These are phyloP conservation scores for Xylaria sp. DNA, from an alignment of 2,329 filamentous ascomycete genomes.

Conservation along the genomic window DNA sequence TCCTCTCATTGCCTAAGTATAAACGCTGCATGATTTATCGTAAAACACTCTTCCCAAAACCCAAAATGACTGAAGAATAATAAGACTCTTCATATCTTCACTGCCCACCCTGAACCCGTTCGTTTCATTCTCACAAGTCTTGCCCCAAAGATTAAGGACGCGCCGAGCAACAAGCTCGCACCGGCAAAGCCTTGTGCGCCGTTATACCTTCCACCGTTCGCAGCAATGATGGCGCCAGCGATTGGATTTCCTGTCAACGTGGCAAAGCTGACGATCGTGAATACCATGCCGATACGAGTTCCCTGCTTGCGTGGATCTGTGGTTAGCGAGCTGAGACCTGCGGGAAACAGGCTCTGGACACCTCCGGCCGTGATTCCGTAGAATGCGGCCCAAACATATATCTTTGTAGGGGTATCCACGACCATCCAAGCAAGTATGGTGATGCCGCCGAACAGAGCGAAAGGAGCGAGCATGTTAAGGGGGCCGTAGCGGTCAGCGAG, in stretches of 20 bases:
- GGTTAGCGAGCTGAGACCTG: constrained; percentile 66
- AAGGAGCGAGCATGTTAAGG: constrained; percentile 69
- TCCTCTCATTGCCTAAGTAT: not conserved
- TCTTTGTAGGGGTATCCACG: constrained; percentile 59
- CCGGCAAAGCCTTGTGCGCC: constrained; percentile 64
- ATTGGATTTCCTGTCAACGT: constrained; percentile 65
- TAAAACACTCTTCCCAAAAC: constrained; percentile 1
- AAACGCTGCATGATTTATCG: not conserved
- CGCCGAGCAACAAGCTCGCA: constrained; percentile 56
- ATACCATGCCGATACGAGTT: constrained; percentile 68
- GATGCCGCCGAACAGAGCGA: constrained; percentile 54
- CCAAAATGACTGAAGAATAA: not conserved
- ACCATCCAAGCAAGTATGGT: constrained; percentile 68
- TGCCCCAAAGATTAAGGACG: constrained; percentile 54
- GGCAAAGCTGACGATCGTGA: constrained; percentile 66
- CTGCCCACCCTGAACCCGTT: constrained; percentile 53
- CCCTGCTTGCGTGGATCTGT: constrained; percentile 64
- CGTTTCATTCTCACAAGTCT: constrained; percentile 55
- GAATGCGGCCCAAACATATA: constrained; percentile 72
- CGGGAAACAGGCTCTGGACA: constrained; percentile 75
- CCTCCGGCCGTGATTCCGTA: constrained; percentile 73
- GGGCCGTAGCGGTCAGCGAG: constrained; percentile 69
- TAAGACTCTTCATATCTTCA: constrained; percentile 51
- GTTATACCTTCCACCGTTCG: constrained; percentile 55
- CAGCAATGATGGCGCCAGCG: constrained; percentile 61